phyloP scores from a whole-genome alignment of 768 basidiomycete species.

The Suillus subluteus region DNA sequence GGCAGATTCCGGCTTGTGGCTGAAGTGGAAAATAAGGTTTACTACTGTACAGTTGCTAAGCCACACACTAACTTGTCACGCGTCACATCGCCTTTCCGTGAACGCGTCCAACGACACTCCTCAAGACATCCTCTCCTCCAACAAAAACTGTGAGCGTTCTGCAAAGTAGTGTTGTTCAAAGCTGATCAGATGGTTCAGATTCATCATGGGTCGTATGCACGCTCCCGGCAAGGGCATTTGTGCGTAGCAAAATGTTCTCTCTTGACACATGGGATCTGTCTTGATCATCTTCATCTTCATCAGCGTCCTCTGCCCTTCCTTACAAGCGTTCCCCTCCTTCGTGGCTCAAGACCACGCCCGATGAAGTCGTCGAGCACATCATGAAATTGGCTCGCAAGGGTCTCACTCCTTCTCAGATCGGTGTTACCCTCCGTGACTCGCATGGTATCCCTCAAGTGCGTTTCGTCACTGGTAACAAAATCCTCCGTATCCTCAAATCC shows the following conservation, averaged over 20 bases:
- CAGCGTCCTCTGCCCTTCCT: slow-evolving; percentile 94
- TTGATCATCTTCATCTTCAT: background rate
- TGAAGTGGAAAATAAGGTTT: slow-evolving; percentile 56
- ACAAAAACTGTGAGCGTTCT: slow-evolving; percentile 42
- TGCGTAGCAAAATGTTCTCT: slow-evolving; percentile 46
- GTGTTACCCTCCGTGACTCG: slow-evolving; percentile 96
- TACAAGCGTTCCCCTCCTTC: slow-evolving; percentile 93
- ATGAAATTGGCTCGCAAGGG: slow-evolving; percentile 97
- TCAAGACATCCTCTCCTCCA: slow-evolving; percentile 43
- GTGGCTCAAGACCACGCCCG: slow-evolving; percentile 96
- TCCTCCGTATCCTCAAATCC: slow-evolving; percentile 95
- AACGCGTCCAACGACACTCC: slow-evolving; percentile 37
- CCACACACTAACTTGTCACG: slow-evolving; percentile 40
- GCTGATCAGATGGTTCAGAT: slow-evolving; percentile 33
- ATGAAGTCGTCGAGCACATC: slow-evolving; percentile 96
- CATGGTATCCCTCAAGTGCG: slow-evolving; percentile 98
- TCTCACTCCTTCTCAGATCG: slow-evolving; percentile 96
- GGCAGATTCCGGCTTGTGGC: slow-evolving; percentile 30
- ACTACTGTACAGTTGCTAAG: slow-evolving; percentile 59
- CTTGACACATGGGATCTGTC: background rate
- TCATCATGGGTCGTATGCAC: slow-evolving; percentile 96
- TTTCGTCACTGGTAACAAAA: slow-evolving; percentile 99
- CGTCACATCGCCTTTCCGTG: slow-evolving; percentile 30
- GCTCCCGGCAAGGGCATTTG: slow-evolving; percentile 99
- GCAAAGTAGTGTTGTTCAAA: slow-evolving; percentile 18